A percentile compares a stretch with the other conserved stretches of the same genome.
Evolutionary conservation across 2,329 filamentous ascomycete species (phyloP).

Genomic region (Phaeomoniella chlamydospora): DNA sequence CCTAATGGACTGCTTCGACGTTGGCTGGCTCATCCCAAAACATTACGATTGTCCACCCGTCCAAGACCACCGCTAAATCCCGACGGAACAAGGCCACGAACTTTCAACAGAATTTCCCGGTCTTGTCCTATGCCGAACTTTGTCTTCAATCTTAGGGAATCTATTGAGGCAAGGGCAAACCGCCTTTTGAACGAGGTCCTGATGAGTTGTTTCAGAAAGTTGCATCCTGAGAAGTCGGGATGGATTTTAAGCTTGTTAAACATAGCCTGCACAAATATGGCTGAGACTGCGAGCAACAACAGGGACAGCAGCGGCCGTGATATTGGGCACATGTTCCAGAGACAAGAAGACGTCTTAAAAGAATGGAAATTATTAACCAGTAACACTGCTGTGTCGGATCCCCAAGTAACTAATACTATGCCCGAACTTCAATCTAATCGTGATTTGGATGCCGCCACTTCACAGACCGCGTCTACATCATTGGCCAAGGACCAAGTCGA

Average conservation of each 20-base stretch:
- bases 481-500: too few species aligned
- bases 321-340: conserved; percentile 69
- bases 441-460: too few species aligned
- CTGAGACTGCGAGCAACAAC: conserved; percentile 35
- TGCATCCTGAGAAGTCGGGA: conserved; percentile 53
- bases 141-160: conserved; percentile 49
- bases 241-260: conserved; percentile 82
- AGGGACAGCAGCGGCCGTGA: conserved; percentile 51
- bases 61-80: conserved; percentile 39
- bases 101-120: conserved; percentile 58
- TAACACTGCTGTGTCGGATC: neutral
- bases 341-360: conserved; percentile 53
- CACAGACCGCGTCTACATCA: too few species aligned
- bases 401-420: too few species aligned
- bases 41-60: conserved; percentile 65
- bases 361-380: conserved; percentile 42
- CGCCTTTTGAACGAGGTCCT: conserved; percentile 56
- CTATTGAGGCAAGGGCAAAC: conserved; percentile 46
- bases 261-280: conserved; percentile 77
- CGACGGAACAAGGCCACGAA: conserved; percentile 40
- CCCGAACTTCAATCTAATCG: too few species aligned
- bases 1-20: conserved; percentile 8
- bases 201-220: conserved; percentile 56
- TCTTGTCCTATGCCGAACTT: conserved; percentile 62
- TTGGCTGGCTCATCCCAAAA: conserved; percentile 74